These are phyloP conservation scores for Fraxinus latifolia DNA, from an alignment of 305 asterid species.

Conservation along the genomic window DNA sequence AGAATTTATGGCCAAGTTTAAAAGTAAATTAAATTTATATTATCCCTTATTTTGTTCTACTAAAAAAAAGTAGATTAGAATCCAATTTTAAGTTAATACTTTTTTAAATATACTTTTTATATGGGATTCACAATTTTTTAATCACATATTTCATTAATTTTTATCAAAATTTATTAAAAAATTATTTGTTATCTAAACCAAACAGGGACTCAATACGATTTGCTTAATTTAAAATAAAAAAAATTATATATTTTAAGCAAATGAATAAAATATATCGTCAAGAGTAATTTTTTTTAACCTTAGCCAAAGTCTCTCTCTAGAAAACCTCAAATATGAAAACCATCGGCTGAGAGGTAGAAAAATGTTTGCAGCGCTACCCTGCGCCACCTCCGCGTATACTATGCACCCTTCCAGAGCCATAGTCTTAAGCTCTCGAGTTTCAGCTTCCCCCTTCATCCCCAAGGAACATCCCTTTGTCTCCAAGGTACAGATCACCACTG, in stretches of 20 bases:
- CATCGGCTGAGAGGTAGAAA: background rate
- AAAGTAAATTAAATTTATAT: background rate
- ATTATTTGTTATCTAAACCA: background rate
- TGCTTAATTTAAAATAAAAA: background rate
- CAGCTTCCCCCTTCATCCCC: conserved; percentile 29
- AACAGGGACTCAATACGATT: background rate
- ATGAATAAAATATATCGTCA: background rate
- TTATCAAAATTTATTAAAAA: no score
- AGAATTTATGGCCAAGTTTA: background rate
- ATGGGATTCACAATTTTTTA: background rate
- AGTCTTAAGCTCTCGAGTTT: conserved; percentile 25
- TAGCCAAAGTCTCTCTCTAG: background rate
- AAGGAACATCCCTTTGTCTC: conserved; percentile 53
- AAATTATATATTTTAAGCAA: background rate
- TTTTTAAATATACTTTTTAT: no score
- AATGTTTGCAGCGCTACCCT: conserved; percentile 38
- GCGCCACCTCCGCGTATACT: conserved; percentile 35
- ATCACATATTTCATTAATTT: no score
- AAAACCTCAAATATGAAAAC: background rate
- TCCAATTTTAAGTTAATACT: no score
- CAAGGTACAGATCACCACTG: conserved; percentile 44
- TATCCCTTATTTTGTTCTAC: no score
- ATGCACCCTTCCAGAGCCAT: conserved; percentile 21
- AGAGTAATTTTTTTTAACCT: background rate
- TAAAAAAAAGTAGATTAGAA: no score